Evolutionary conservation across 2,329 filamentous ascomycete genomes (phyloP).

Genomic region (Neophaeococcomyces aloes): DNA sequence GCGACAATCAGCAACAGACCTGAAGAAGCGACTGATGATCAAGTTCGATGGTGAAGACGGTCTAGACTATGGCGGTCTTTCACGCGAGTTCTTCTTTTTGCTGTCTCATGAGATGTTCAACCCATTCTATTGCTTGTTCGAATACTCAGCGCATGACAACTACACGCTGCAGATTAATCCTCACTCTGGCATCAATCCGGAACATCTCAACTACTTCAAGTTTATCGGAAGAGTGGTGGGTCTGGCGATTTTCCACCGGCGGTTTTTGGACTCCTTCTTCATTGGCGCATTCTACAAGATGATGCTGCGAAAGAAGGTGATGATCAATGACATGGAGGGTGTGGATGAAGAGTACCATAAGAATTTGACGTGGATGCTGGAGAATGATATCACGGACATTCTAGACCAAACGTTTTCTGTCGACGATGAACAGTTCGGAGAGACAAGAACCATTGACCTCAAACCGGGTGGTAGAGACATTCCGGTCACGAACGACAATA

Average conservation of each 20-base stretch:
- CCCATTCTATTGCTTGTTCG: conserved; percentile 97
- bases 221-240: conserved; percentile 97
- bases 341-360: conserved; percentile 97
- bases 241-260: conserved; percentile 91
- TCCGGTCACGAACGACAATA: conserved; percentile 96
- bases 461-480: conserved; percentile 85
- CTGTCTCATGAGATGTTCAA: conserved; percentile 99
- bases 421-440: conserved; percentile 93
- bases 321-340: conserved; percentile 93
- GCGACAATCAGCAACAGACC: conserved; percentile 82
- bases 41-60: conserved; percentile 99
- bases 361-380: conserved; percentile 91
- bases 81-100: conserved; percentile 96
- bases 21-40: conserved; percentile 99
- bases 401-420: conserved; percentile 94
- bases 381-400: conserved; percentile 93
- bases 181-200: conserved; percentile 96
- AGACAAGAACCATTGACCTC: conserved; percentile 85
- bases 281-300: conserved; percentile 99
- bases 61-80: conserved; percentile 93
- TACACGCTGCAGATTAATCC: conserved; percentile 99
- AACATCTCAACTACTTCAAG: conserved; percentile 99
- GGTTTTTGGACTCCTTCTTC: conserved; percentile 97
- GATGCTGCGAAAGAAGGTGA: conserved; percentile 87
- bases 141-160: conserved; percentile 99